These are phyloP conservation scores for Acanthamoeba quina DNA, from an alignment of 208 protist species.

Conservation along the genomic window DNA sequence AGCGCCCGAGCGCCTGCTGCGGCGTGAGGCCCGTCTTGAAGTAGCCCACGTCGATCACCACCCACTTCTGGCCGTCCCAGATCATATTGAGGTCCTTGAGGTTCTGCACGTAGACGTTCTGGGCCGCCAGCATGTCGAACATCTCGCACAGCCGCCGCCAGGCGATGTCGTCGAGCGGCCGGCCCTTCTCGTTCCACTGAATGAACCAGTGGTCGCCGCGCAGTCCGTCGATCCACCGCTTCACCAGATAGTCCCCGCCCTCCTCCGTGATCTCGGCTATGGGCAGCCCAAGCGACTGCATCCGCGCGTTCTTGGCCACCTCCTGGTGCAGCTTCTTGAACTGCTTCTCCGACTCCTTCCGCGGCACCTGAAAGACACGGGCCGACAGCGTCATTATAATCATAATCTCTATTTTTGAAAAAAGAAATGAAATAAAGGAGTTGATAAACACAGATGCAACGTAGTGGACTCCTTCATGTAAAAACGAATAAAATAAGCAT, in stretches of 20 bases:
- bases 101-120: slow-evolving; percentile 59
- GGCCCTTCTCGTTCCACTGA: slow-evolving; percentile 60
- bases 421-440: no score
- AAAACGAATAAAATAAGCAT: no score
- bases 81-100: slow-evolving; percentile 69
- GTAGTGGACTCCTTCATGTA: no score
- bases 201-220: slow-evolving; percentile 56
- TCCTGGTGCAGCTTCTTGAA: slow-evolving; percentile 63
- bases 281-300: slow-evolving; percentile 5
- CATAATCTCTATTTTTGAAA: no score
- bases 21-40: slow-evolving; percentile 47
- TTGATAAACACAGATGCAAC: no score
- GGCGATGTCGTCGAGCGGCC: slow-evolving; percentile 24
- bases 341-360: slow-evolving; percentile 65
- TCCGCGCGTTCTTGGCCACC: slow-evolving; percentile 9
- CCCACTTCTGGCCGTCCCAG: slow-evolving; percentile 55
- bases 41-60: slow-evolving; percentile 69
- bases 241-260: slow-evolving; percentile 65
- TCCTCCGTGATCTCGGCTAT: slow-evolving; percentile 45
- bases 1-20: slow-evolving; percentile 57
- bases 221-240: slow-evolving; percentile 58
- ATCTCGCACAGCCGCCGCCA: slow-evolving; percentile 9
- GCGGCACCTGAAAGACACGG: not conserved
- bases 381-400: not conserved
- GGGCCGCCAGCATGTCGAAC: slow-evolving; percentile 40